Base-by-base conservation (phyloP, 257 asterid species). In the Petunia secreta region DNA sequence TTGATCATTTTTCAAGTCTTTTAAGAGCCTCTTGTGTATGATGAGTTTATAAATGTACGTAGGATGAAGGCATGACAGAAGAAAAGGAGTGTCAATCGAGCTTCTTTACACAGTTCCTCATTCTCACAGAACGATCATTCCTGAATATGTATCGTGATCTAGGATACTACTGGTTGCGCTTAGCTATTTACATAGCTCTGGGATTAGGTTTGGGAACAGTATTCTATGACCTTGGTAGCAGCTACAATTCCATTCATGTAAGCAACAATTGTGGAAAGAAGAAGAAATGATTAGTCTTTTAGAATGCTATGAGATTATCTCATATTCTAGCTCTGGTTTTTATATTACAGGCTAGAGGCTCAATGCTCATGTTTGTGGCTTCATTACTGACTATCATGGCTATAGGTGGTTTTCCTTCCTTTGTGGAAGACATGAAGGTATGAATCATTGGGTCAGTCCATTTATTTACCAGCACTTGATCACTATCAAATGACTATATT, bases 131-230 rank as follows among this genome's bases (percentile, higher is more conserved):
- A 67, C 82, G 93, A 40, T 91, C 95, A 8, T 88, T 83, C 60
- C 38, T 86, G 57, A 91, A 91, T 44, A 89, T 89, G 95, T 85
- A 85, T 38, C 93, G 93, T 15, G 93, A 91, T 71, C 44, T 83
- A 16, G 93, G 95, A 59, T 91, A 91, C 71, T 91, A 89, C 76
- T 89, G 92, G 95, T 15, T 88, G 55, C 90, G 93, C 36, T 86
- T 91, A 53, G 88, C 83, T 11, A 85, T 87, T 10, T 91, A 88
- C 39, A 63, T 89, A 38, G 87, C 88, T 1, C 66, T 91, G 74
- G 88, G 91, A 3, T 82, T 87, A 6, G 86, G 92, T 75, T 81
- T 91, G 43, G 93, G 92, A 54, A 84, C 87, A 15, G 91, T 91
- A 58, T 91, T 87, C 80, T 88, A 83, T 48, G 46, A 81, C 5